A percentile compares a stretch with the other conserved stretches of the same genome.
Conservation (phyloP, 2,329 filamentous ascomycete species). For the Claviceps maximensis region DNA sequence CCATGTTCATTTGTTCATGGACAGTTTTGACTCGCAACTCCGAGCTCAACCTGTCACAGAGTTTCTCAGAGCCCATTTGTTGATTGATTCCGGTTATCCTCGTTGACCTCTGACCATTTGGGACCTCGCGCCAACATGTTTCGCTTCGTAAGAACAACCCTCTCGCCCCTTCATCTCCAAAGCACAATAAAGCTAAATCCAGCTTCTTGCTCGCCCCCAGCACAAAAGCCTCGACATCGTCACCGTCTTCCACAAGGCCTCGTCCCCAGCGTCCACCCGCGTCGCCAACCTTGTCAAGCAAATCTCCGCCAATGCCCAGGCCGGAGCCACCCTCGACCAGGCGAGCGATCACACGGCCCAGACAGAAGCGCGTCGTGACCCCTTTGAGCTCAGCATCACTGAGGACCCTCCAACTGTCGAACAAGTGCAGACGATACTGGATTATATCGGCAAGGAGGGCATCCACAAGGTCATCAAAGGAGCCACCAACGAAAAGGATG, state of each 20-base stretch:
- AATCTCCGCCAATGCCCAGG: slow-evolving; percentile 54
- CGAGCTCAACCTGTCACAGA: not conserved
- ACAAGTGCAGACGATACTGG: slow-evolving; percentile 71
- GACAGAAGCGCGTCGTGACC: slow-evolving; percentile 37
- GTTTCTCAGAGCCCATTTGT: not conserved
- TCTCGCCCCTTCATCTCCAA: not conserved
- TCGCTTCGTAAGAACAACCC: slow-evolving; percentile 10
- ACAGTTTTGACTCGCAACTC: not conserved
- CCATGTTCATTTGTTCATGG: not conserved
- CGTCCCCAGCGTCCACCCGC: slow-evolving; percentile 56
- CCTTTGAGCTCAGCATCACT: slow-evolving; percentile 80
- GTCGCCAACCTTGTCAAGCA: slow-evolving; percentile 70
- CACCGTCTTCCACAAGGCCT: slow-evolving; percentile 88
- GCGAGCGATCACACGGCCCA: slow-evolving; percentile 53
- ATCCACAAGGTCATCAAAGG: slow-evolving; percentile 55
- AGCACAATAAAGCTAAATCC: not conserved
- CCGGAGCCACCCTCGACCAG: slow-evolving; percentile 60
- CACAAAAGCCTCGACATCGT: slow-evolving; percentile 77
- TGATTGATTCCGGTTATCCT: not conserved
- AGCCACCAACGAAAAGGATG: slow-evolving; percentile 62
- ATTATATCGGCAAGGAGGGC: slow-evolving; percentile 58
- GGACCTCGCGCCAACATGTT: slow-evolving; percentile 10
- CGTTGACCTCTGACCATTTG: not conserved
- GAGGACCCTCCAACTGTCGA: slow-evolving; percentile 68
- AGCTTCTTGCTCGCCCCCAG: slow-evolving; percentile 28